phyloP scores from a whole-genome alignment of 768 basidiomycete species.

The Cystofilobasidium macerans region DNA sequence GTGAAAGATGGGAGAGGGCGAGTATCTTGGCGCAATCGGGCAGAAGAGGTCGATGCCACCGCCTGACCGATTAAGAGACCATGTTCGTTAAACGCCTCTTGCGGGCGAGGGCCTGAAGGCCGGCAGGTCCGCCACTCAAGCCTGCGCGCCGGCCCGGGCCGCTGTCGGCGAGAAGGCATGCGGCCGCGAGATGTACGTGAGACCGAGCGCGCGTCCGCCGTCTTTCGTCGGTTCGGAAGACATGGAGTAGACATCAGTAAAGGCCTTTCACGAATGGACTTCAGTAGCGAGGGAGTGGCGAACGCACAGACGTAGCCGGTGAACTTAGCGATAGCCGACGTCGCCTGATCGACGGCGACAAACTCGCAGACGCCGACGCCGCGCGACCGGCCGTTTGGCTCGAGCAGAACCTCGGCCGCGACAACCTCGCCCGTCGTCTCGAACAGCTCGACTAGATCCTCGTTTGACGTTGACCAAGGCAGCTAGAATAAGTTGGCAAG shows the following conservation, averaged over 20 bases:
- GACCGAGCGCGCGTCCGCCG: slow-evolving; percentile 46
- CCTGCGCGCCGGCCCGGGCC: slow-evolving; percentile 54
- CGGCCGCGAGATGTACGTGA: slow-evolving; percentile 91
- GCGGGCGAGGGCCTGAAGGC: no score
- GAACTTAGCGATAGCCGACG: slow-evolving; percentile 96
- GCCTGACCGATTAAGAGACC: no score
- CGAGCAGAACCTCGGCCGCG: slow-evolving; percentile 86
- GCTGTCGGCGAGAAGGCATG: slow-evolving; percentile 82
- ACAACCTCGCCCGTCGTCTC: slow-evolving; percentile 95
- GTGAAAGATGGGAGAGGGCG: no score
- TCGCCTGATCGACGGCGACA: slow-evolving; percentile 70
- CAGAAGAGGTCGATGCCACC: no score
- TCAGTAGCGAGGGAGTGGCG: not conserved
- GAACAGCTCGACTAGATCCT: slow-evolving; percentile 93
- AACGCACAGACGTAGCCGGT: slow-evolving; percentile 58
- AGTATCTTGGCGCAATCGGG: no score
- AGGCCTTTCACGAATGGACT: not conserved
- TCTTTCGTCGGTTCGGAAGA: slow-evolving; percentile 6
- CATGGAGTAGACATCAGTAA: not conserved
- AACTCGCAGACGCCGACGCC: slow-evolving; percentile 96
- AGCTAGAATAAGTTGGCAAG: slow-evolving; percentile 47
- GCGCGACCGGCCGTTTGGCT: slow-evolving; percentile 65
- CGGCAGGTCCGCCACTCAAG: no score
- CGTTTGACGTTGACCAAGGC: slow-evolving; percentile 98
- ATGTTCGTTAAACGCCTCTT: no score